Conservation (phyloP, 139 green algal genomes). For the Nannochloris sp. region DNA sequence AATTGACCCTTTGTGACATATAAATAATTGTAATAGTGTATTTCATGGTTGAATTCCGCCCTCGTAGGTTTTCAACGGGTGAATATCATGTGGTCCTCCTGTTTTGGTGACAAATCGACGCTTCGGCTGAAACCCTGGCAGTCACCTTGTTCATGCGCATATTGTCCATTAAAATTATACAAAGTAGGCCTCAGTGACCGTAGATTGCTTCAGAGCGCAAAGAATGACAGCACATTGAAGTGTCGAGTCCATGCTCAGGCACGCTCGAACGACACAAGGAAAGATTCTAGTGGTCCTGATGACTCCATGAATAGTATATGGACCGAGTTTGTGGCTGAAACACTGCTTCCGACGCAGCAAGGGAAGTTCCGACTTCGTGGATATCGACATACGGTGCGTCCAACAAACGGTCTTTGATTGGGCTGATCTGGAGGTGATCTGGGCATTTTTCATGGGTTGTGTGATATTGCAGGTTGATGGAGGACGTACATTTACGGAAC, state of each 20-base stretch:
- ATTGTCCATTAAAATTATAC: too few species aligned
- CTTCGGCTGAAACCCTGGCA: too few species aligned
- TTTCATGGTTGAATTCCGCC: too few species aligned
- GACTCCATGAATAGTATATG: background rate
- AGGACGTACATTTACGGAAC: constrained; percentile 69
- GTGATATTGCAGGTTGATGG: constrained; percentile 54
- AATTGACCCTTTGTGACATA: too few species aligned
- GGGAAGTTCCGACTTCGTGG: constrained; percentile 77
- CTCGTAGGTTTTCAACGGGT: too few species aligned
- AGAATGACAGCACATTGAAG: background rate
- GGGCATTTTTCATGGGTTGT: background rate
- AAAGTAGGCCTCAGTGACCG: too few species aligned
- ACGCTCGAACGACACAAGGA: background rate
- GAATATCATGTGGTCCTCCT: too few species aligned
- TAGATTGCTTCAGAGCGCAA: too few species aligned
- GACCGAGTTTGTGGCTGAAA: constrained; percentile 86
- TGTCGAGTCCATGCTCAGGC: background rate
- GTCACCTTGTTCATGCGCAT: too few species aligned
- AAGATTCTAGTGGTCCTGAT: background rate
- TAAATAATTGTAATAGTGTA: too few species aligned
- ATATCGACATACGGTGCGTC: constrained; percentile 79
- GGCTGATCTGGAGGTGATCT: background rate
- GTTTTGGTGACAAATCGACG: too few species aligned
- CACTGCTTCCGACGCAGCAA: constrained; percentile 72
- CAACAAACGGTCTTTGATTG: background rate